Conservation (phyloP, 2,329 filamentous ascomycete species). For the Domatiomyces globalis region DNA sequence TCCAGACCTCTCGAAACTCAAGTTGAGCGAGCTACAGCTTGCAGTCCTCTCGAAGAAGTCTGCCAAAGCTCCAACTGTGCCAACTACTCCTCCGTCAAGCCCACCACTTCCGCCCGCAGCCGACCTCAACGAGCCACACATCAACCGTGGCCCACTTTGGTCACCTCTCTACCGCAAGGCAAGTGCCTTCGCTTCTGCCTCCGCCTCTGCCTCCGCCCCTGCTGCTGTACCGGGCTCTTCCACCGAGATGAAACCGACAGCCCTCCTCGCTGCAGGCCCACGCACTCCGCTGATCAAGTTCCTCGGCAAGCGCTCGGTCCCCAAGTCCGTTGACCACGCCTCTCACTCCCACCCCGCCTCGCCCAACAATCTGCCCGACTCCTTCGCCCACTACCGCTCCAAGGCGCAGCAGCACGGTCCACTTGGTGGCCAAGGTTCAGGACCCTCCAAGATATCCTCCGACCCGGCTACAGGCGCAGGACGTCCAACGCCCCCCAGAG, state of each 20-base stretch:
- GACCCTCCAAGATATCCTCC: slow-evolving; percentile 11
- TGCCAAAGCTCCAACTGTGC: neutral
- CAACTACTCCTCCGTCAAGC: neutral
- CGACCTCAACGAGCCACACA: neutral
- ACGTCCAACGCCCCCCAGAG: slow-evolving; percentile 11
- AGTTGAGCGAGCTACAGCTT: neutral
- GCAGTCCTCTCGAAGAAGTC: neutral
- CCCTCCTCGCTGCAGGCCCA: slow-evolving; percentile 27
- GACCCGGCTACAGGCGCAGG: slow-evolving; percentile 15
- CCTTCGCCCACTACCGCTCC: slow-evolving; percentile 47
- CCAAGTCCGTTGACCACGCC: slow-evolving; percentile 37
- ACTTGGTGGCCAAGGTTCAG: slow-evolving; percentile 25
- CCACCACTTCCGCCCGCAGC: neutral
- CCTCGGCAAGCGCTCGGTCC: slow-evolving; percentile 33
- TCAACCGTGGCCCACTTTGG: neutral
- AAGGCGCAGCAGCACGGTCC: slow-evolving; percentile 53
- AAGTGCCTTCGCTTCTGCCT: neutral
- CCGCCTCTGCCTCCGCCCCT: too few relatives aligned
- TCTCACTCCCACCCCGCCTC: slow-evolving; percentile 47
- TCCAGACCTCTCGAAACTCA: neutral
- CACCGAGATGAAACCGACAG: neutral
- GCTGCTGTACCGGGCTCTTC: neutral
- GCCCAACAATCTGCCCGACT: slow-evolving; percentile 43
- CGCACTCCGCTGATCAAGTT: slow-evolving; percentile 38
- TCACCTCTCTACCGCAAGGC: neutral